A percentile compares a stretch with the other conserved stretches of the same genome.
These are phyloP conservation scores for Colletotrichum magnum DNA, from an alignment of 2,329 filamentous ascomycete genomes.

Conservation along the genomic window DNA sequence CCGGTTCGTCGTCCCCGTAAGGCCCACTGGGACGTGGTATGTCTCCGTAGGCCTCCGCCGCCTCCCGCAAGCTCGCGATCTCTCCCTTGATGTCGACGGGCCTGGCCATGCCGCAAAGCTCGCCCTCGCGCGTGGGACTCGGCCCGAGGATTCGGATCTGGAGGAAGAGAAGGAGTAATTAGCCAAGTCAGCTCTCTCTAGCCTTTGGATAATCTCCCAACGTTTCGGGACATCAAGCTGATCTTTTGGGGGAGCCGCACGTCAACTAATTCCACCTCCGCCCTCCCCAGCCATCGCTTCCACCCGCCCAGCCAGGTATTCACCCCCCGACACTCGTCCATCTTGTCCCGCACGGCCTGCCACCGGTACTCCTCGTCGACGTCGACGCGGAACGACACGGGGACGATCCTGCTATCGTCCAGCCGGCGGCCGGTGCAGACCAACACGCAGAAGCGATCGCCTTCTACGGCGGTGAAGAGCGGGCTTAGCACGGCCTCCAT, in stretches of 20 bases:
- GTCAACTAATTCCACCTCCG: neutral
- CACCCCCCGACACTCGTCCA: neutral
- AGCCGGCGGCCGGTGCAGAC: neutral
- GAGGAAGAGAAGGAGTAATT: neutral
- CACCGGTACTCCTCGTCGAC: neutral
- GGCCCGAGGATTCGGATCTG: neutral
- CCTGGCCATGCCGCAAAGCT: neutral
- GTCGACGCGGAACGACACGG: neutral
- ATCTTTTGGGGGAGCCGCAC: neutral
- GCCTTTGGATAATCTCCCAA: neutral
- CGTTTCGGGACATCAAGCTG: no score
- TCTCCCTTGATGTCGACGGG: neutral
- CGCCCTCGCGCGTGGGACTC: neutral
- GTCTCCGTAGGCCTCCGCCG: neutral
- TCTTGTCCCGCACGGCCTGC: neutral
- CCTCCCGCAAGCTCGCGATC: neutral
- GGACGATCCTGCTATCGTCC: neutral
- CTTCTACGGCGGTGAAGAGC: neutral
- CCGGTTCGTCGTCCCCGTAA: neutral
- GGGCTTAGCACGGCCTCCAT: neutral
- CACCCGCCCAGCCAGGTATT: neutral
- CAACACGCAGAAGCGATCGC: neutral
- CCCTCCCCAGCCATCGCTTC: conserved; percentile 1
- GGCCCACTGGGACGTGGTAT: no score
- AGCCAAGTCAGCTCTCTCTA: neutral